Conservation (phyloP, 257 asterid species). For the Rehmannia glutinosa region DNA sequence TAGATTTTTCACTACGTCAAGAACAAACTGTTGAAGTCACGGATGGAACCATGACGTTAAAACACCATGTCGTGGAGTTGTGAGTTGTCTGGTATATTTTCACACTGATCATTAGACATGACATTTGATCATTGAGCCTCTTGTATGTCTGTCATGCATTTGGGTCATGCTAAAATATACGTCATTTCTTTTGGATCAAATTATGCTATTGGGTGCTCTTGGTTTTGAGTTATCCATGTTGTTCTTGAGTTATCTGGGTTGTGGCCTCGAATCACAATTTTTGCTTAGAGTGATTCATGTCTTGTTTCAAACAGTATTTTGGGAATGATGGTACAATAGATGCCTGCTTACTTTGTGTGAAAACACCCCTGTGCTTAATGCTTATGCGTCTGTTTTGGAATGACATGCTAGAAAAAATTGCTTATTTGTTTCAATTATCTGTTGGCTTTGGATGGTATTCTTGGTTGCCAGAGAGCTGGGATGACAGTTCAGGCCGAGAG, state of each 20-base stretch:
- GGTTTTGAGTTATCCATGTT: too few species aligned
- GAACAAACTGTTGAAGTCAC: background rate
- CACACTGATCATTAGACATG: background rate
- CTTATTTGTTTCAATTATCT: slow-evolving; percentile 11
- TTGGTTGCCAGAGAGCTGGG: slow-evolving; percentile 72
- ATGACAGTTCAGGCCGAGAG: slow-evolving; percentile 93
- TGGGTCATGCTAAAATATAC: background rate
- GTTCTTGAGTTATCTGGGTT: background rate
- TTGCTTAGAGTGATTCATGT: background rate
- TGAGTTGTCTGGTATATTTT: background rate
- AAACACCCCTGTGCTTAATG: background rate
- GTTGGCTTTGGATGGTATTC: slow-evolving; percentile 20
- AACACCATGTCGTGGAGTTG: background rate
- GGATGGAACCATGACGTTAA: background rate
- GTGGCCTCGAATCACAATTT: background rate
- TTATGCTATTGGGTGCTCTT: background rate
- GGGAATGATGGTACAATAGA: background rate
- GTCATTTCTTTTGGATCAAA: background rate
- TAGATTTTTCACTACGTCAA: background rate
- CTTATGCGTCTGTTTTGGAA: slow-evolving; percentile 2
- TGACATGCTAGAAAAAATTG: background rate
- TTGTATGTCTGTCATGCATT: background rate
- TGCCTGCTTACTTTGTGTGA: background rate
- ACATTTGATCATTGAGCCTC: background rate
- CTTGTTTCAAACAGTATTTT: background rate